Evolutionary conservation across 192 early-diverging fungal species (phyloP), one percentile per base, ranked within the genome.

Genomic region (Dimargaris xerosporica): DNA sequence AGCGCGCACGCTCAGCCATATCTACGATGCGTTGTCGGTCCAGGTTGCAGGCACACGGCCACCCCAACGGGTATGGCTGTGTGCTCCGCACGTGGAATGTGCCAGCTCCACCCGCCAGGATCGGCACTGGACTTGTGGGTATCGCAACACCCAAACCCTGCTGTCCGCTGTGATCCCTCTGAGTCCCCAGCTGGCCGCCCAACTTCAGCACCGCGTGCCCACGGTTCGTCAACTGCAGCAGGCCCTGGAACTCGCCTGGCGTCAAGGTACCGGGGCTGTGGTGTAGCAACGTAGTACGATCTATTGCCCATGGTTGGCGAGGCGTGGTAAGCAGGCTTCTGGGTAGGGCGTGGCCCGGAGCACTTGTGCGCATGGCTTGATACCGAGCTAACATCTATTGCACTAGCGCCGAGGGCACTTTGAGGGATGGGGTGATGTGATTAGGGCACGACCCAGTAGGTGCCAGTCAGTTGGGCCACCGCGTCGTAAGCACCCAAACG

Each of bases 111-210:
- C 64, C 1, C 2, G 65, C 6, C 5, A 64, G 3, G 83, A 85
- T 63, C 66, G 73, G 16, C 79, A 79, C 5, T 88, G 83, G 84
- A 84, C 78, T 3, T 88, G 86, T 52, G 86, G 84, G 2, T 86
- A 88, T 61, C 73, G 84, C 16, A 88, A 86, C 65, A 73, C 75
- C 30, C 84, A 85, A 61, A 85, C 83, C 78, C 65, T 85, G 3
- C 62, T 88, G 28, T 76, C 78, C 10, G 78, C 75, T 31, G 41
- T 82, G 13, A 59, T 69, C 12, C 30, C 54, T 16, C 34, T 5
- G 7, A 7, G 7, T 39, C 34, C 34, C 7, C 34, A 39, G 34
- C 34, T 39, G 34, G 34, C 34, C 34, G 34, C 34, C 34, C 34
- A 7, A 7, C 34, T 39, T 39, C 34, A 39, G 34, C 34, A 7